Percentiles rank a stretch among this genome's conserved stretches.
These are phyloP conservation scores for Penicillium corylophilum DNA, from an alignment of 2,329 filamentous ascomycete species.

Conservation along the genomic window DNA sequence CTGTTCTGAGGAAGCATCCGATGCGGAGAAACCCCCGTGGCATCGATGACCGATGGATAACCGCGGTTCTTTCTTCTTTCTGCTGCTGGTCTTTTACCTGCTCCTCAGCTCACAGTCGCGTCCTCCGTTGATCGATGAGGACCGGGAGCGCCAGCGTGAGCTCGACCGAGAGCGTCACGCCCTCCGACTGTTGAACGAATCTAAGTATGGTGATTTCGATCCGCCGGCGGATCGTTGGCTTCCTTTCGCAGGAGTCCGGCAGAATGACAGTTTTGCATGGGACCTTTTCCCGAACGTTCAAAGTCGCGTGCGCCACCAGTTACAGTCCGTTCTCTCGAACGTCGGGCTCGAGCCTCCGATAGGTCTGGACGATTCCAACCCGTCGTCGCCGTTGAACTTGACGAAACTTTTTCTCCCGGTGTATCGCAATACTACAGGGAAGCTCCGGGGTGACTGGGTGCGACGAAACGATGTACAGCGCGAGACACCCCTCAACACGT, in stretches of 20 bases:
- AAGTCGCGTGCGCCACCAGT: constrained; percentile 61
- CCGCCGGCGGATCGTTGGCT: constrained; percentile 51
- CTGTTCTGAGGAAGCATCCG: constrained; percentile 22
- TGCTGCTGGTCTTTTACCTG: constrained; percentile 55
- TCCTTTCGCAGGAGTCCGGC: constrained; percentile 74
- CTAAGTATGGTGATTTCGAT: constrained; percentile 54
- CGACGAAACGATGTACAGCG: constrained; percentile 54
- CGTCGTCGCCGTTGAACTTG: constrained; percentile 33
- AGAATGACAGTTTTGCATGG: constrained; percentile 76
- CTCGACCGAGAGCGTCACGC: constrained; percentile 53
- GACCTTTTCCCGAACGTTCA: constrained; percentile 67
- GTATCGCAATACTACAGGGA: constrained; percentile 79
- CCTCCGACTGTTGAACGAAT: constrained; percentile 51
- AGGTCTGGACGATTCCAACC: constrained; percentile 26
- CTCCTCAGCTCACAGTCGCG: constrained; percentile 52
- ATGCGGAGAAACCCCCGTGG: constrained; percentile 25
- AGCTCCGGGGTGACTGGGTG: constrained; percentile 73
- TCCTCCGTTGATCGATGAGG: constrained; percentile 40
- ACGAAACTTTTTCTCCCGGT: constrained; percentile 50
- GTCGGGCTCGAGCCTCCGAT: constrained; percentile 32
- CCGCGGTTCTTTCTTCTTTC: constrained; percentile 49
- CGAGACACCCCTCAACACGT: constrained; percentile 60
- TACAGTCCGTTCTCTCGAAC: constrained; percentile 35
- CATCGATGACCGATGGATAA: constrained; percentile 49
- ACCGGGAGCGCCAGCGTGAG: constrained; percentile 49